These are phyloP conservation scores for Lathyrus sativus DNA, from an alignment of 306 rosid species.

Conservation along the genomic window DNA sequence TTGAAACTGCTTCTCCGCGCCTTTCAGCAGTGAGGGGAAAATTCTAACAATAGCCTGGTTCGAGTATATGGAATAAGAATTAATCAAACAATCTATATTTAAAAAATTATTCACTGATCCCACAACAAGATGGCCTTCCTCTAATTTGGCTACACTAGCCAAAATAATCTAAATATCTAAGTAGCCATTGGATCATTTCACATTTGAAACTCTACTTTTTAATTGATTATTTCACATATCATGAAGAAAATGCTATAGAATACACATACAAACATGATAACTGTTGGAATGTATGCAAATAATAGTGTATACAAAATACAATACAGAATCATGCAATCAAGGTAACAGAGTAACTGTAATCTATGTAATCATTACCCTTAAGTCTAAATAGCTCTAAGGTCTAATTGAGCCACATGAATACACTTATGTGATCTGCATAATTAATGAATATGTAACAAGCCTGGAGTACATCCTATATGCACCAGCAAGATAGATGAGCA, in stretches of 20 bases:
- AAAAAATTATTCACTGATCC: background rate
- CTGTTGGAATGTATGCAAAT: background rate
- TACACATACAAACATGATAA: constrained; percentile 5
- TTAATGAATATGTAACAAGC: background rate
- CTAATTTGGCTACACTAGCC: background rate
- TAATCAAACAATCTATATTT: constrained; percentile 27
- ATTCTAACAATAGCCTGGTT: constrained; percentile 64
- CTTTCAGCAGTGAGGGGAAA: constrained; percentile 78
- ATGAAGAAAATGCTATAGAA: background rate
- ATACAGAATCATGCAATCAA: background rate
- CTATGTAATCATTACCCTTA: background rate
- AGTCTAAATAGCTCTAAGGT: constrained; percentile 1
- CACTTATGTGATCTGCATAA: background rate
- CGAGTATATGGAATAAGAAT: constrained; percentile 33
- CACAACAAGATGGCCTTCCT: background rate
- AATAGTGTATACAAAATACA: background rate
- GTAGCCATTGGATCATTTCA: background rate
- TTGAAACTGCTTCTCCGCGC: constrained; percentile 63
- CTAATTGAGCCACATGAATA: background rate
- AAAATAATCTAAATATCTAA: constrained; percentile 1
- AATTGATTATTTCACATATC: background rate
- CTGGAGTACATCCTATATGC: background rate
- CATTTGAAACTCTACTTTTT: background rate
- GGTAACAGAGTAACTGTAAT: constrained; percentile 2
- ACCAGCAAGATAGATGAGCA: background rate